Evolutionary conservation across 768 basidiomycete species (phyloP).

Genomic region (Xerocomus spinulosus): DNA sequence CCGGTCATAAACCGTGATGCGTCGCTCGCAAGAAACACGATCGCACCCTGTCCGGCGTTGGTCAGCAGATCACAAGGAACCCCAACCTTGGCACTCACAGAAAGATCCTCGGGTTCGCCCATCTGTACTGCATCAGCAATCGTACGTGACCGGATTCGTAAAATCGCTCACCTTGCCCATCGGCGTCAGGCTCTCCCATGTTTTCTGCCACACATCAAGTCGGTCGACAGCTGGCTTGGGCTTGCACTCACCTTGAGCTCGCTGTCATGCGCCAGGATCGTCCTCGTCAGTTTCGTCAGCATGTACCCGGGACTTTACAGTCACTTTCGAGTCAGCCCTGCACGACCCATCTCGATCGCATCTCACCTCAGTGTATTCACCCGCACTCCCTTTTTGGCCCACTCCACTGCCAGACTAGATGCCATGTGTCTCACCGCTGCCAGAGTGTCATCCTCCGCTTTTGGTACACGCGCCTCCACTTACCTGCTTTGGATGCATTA

Average conservation of each 20-base stretch:
- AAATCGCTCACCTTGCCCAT: constrained; percentile 66
- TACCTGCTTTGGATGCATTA: constrained; percentile 91
- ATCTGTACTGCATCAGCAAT: constrained; percentile 44
- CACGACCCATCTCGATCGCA: neutral
- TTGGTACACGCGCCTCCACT: constrained; percentile 10
- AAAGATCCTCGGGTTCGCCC: constrained; percentile 89
- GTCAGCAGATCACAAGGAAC: neutral
- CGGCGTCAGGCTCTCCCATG: constrained; percentile 81
- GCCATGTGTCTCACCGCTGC: constrained; percentile 93
- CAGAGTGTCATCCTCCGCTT: constrained; percentile 5
- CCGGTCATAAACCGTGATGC: constrained; percentile 90
- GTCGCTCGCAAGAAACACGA: constrained; percentile 88
- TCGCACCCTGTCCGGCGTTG: constrained; percentile 54
- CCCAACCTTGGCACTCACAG: constrained; percentile 42
- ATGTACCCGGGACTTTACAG: constrained; percentile 98
- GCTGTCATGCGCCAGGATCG: constrained; percentile 68
- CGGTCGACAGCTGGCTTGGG: too few species aligned
- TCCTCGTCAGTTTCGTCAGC: constrained; percentile 83
- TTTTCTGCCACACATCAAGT: constrained; percentile 45
- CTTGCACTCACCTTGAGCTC: constrained; percentile 72
- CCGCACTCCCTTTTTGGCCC: constrained; percentile 85
- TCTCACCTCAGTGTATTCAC: constrained; percentile 75
- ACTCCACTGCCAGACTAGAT: constrained; percentile 87
- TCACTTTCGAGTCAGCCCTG: neutral
- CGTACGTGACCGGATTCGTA: neutral